A percentile compares a stretch with the other conserved stretches of the same genome.
Evolutionary conservation across 305 asterid species (phyloP).

Genomic region (Fraxinus baroniana): DNA sequence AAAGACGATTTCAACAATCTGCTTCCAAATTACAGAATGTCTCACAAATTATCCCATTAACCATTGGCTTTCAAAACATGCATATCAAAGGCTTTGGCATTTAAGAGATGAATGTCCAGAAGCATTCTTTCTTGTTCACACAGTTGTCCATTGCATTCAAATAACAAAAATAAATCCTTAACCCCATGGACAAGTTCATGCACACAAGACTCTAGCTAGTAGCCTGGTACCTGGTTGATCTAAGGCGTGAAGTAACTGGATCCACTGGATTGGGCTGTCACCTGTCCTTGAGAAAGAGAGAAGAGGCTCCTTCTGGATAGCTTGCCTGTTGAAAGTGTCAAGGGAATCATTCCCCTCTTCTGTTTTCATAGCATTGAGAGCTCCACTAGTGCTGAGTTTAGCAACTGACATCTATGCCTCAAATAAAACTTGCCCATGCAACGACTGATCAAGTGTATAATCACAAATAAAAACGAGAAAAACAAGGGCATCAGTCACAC

Average conservation of each 20-base stretch:
- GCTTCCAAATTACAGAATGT: constrained; percentile 13
- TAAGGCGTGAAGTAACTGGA: constrained; percentile 70
- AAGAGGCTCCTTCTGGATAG: constrained; percentile 63
- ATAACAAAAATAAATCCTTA: constrained; percentile 8
- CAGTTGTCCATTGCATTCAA: constrained; percentile 17
- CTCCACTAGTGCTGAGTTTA: constrained; percentile 51
- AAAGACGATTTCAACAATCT: constrained; percentile 17
- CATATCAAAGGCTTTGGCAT: background rate
- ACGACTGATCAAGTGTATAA: constrained; percentile 24
- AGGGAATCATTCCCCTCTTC: constrained; percentile 64
- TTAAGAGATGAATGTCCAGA: background rate
- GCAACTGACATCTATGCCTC: constrained; percentile 67
- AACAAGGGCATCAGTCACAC: background rate
- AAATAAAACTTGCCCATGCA: constrained; percentile 32
- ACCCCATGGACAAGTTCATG: background rate
- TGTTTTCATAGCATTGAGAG: constrained; percentile 57
- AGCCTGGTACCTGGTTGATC: constrained; percentile 74
- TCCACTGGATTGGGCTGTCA: constrained; percentile 74
- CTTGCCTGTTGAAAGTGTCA: constrained; percentile 60
- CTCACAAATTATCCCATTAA: background rate
- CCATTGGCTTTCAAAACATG: background rate
- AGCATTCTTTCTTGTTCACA: constrained; percentile 1
- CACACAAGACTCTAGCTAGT: background rate
- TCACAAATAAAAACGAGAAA: background rate
- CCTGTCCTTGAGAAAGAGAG: constrained; percentile 69